A percentile compares a stretch with the other conserved stretches of the same genome.
These are phyloP conservation scores for Starmerella cellae DNA, from an alignment of 805 yeast genomes.

Conservation along the genomic window DNA sequence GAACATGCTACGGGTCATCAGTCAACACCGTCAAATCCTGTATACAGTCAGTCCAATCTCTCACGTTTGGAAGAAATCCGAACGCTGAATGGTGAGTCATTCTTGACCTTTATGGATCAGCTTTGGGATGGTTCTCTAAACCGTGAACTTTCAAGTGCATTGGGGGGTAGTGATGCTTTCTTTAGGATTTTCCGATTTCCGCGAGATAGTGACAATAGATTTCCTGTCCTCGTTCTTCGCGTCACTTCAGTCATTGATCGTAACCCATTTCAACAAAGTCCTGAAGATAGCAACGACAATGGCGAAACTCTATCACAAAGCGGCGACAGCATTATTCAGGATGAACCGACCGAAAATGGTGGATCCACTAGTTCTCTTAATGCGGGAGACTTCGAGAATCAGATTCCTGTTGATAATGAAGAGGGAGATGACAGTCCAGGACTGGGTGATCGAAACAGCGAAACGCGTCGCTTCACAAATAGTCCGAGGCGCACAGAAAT, in stretches of 20 bases:
- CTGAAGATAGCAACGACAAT: neutral
- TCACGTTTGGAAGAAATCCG: neutral
- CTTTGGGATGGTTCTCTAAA: slow-evolving; percentile 12
- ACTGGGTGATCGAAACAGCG: too few species aligned
- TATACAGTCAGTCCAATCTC: neutral
- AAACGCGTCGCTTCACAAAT: too few species aligned
- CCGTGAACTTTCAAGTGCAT: slow-evolving; percentile 10
- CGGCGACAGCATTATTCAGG: too few species aligned
- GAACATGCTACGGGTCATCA: neutral
- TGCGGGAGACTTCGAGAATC: too few species aligned
- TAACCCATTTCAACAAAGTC: neutral
- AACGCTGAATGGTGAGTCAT: slow-evolving; percentile 4
- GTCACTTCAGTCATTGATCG: slow-evolving; percentile 30
- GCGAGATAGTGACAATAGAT: slow-evolving; percentile 17
- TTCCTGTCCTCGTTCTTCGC: slow-evolving; percentile 40
- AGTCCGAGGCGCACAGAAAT: neutral
- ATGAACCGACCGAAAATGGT: too few species aligned
- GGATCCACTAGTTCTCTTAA: too few species aligned
- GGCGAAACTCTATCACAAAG: too few species aligned
- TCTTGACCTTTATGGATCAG: slow-evolving; percentile 13
- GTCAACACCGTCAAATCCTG: neutral
- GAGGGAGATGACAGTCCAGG: too few species aligned
- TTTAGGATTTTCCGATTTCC: slow-evolving; percentile 22
- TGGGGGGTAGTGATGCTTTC: slow-evolving; percentile 7
- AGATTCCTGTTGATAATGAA: too few species aligned